phyloP scores from a whole-genome alignment of 1,284 basidiomycete genomes.

The Papiliotrema nemorosa region DNA sequence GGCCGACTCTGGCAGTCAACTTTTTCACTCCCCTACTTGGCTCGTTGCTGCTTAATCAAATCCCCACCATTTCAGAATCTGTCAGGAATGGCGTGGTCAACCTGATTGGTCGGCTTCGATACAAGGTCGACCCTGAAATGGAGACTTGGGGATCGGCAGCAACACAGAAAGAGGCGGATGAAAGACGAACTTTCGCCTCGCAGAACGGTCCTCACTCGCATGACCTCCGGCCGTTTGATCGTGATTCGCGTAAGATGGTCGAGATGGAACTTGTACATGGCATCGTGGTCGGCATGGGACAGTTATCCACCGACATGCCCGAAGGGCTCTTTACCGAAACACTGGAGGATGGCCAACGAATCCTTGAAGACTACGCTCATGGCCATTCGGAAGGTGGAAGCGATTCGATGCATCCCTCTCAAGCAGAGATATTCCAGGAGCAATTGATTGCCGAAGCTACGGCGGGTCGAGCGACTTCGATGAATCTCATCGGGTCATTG shows the following conservation, averaged over 20 bases:
- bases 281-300: slow-evolving; percentile 81
- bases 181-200: slow-evolving; percentile 33
- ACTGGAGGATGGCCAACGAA: slow-evolving; percentile 14
- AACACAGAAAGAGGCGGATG: slow-evolving; percentile 16
- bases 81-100: slow-evolving; percentile 75
- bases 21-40: slow-evolving; percentile 90
- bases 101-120: slow-evolving; percentile 58
- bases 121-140: slow-evolving; percentile 22
- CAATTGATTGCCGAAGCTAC: slow-evolving; percentile 64
- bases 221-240: slow-evolving; percentile 54
- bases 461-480: slow-evolving; percentile 81
- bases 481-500: slow-evolving; percentile 76
- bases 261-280: slow-evolving; percentile 76
- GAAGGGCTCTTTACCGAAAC: slow-evolving; percentile 32
- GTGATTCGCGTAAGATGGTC: slow-evolving; percentile 60
- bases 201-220: slow-evolving; percentile 48
- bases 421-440: slow-evolving; percentile 35
- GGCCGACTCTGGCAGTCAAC: slow-evolving; percentile 66
- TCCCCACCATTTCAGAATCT: slow-evolving; percentile 66
- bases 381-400: slow-evolving; percentile 1
- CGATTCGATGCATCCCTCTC: neutral
- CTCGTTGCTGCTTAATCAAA: slow-evolving; percentile 77
- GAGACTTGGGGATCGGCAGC: slow-evolving; percentile 39
- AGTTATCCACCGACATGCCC: slow-evolving; percentile 58
- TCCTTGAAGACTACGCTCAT: slow-evolving; percentile 11